A percentile compares a stretch with the other conserved stretches of the same genome.
These are phyloP conservation scores for Malassezia dermatis DNA, from an alignment of 1,284 basidiomycete genomes.

Conservation along the genomic window DNA sequence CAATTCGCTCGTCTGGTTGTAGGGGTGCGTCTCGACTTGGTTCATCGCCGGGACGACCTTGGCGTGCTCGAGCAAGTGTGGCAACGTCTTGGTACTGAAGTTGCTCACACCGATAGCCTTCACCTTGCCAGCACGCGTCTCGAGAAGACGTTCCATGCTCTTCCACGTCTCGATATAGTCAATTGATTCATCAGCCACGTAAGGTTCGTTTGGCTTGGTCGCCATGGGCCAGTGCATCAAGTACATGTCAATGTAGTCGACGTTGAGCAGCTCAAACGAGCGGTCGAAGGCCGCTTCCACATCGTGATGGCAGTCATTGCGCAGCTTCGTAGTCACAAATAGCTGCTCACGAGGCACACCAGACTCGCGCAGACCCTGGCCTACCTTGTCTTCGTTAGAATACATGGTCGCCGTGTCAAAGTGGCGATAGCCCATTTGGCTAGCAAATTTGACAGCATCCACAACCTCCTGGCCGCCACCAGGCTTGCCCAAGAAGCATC, in stretches of 20 bases:
- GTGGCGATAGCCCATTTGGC: slow-evolving; percentile 31
- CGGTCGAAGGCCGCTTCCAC: slow-evolving; percentile 55
- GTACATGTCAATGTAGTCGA: slow-evolving; percentile 56
- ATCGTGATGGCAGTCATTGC: slow-evolving; percentile 50
- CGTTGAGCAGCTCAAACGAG: slow-evolving; percentile 61
- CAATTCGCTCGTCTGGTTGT: slow-evolving; percentile 55
- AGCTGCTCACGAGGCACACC: slow-evolving; percentile 66
- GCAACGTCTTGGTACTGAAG: slow-evolving; percentile 27
- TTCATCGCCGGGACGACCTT: slow-evolving; percentile 34
- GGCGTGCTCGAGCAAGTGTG: slow-evolving; percentile 24
- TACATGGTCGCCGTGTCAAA: slow-evolving; percentile 32
- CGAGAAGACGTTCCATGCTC: slow-evolving; percentile 35
- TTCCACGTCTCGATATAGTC: slow-evolving; percentile 33
- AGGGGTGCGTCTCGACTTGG: slow-evolving; percentile 35
- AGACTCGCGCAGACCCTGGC: slow-evolving; percentile 62
- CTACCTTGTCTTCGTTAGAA: slow-evolving; percentile 72
- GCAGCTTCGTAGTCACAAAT: slow-evolving; percentile 74
- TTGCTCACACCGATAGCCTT: slow-evolving; percentile 56
- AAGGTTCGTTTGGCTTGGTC: slow-evolving; percentile 13
- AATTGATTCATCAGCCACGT: slow-evolving; percentile 19
- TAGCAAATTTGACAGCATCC: slow-evolving; percentile 19
- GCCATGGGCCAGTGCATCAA: slow-evolving; percentile 37
- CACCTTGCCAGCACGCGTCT: slow-evolving; percentile 33
- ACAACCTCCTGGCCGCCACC: slow-evolving; percentile 7
- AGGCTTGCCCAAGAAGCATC: slow-evolving; percentile 28